A percentile compares a stretch with the other conserved stretches of the same genome.
phyloP scores from a whole-genome alignment of 805 yeast genomes.

The Pichia insulana region DNA sequence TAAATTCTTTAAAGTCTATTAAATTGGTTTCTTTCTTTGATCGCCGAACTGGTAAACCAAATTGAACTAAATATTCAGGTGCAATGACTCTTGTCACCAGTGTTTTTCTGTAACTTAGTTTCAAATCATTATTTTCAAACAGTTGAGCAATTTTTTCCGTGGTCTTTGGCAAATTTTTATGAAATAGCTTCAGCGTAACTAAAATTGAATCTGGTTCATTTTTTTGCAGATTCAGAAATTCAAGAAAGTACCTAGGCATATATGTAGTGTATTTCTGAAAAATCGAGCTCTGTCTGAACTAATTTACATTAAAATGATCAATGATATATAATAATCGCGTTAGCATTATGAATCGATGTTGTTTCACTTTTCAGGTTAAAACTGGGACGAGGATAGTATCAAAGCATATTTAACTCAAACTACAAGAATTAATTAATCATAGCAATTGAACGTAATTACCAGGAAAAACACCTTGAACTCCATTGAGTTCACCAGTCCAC shows the following conservation, averaged over 20 bases:
- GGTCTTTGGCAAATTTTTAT: conserved; percentile 7
- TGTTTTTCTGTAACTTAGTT: conserved; percentile 13
- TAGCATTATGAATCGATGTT: too few species aligned
- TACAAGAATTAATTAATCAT: conserved; percentile 10
- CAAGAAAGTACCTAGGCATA: conserved; percentile 9
- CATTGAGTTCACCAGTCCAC: conserved; percentile 93
- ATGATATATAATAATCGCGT: too few species aligned
- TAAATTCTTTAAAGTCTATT: conserved; percentile 9
- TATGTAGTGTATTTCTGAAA: background rate
- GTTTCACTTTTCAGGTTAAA: too few species aligned
- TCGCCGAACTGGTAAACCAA: conserved; percentile 15
- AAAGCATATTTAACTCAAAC: background rate
- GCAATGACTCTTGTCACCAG: conserved; percentile 20
- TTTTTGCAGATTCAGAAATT: conserved; percentile 5
- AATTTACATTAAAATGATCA: too few species aligned
- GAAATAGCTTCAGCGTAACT: conserved; percentile 7
- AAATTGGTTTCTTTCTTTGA: conserved; percentile 1
- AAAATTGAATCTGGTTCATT: background rate
- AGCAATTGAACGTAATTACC: conserved; percentile 88
- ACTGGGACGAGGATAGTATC: too few species aligned
- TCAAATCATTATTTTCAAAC: background rate
- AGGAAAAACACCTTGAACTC: conserved; percentile 87
- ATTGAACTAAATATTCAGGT: conserved; percentile 24
- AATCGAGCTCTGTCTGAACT: background rate
- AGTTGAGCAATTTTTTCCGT: background rate